These are phyloP conservation scores for Scheffersomyces cryptocercus DNA, from an alignment of 1,139 yeast species.

Conservation along the genomic window DNA sequence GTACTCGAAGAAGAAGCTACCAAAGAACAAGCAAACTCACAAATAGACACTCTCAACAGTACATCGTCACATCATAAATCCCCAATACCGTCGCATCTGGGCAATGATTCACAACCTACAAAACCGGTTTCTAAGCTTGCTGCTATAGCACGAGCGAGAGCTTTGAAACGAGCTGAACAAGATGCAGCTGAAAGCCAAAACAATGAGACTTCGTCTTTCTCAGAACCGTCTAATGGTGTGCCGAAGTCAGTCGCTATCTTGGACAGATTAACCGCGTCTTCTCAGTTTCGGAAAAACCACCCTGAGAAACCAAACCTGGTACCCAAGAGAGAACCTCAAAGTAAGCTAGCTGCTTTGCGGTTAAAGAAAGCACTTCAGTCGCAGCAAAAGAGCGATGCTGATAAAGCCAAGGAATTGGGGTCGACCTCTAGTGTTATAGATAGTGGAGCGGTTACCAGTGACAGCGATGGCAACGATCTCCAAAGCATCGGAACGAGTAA, in stretches of 20 bases:
- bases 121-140: slow-evolving; percentile 40
- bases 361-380: not conserved
- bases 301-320: not conserved
- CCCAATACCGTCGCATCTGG: not conserved
- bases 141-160: slow-evolving; percentile 48
- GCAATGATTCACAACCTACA: too few species aligned
- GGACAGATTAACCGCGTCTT: slow-evolving; percentile 4
- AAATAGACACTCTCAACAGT: not conserved
- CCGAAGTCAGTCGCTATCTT: slow-evolving; percentile 11
- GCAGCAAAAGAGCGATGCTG: not conserved
- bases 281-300: not conserved
- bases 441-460: not conserved
- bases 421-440: not conserved
- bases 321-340: not conserved
- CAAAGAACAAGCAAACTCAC: not conserved
- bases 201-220: not conserved
- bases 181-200: not conserved
- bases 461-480: not conserved
- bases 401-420: not conserved
- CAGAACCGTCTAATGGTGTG: not conserved
- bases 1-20: not conserved
- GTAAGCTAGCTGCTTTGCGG: not conserved
- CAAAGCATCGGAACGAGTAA: not conserved
- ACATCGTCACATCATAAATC: not conserved
- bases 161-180: slow-evolving; percentile 7